A percentile compares a stretch with the other conserved stretches of the same genome.
phyloP scores from a whole-genome alignment of 2,329 filamentous ascomycete species.

The Xylaria hypoxylon region DNA sequence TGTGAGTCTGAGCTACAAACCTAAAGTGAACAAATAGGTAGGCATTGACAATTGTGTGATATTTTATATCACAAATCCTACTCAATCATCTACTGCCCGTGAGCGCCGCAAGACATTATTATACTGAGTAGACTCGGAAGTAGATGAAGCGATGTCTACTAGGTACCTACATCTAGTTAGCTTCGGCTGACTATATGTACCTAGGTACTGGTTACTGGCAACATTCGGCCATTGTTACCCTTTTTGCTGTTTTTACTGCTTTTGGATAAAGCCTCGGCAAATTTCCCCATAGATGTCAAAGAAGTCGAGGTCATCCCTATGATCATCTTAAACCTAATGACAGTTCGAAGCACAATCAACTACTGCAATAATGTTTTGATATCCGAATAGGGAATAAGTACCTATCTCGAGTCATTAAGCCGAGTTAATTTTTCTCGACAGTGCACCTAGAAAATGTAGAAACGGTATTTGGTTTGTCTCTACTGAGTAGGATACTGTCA shows the following conservation, averaged over 20 bases:
- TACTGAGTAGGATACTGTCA: not conserved
- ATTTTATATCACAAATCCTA: too few species aligned
- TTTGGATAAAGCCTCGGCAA: slow-evolving; percentile 38
- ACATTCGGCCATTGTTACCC: slow-evolving; percentile 29
- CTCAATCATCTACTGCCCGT: too few species aligned
- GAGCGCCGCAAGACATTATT: too few species aligned
- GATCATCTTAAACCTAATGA: not conserved
- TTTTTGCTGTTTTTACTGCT: slow-evolving; percentile 14
- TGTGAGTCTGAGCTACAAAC: too few species aligned
- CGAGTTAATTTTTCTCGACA: not conserved
- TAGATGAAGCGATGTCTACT: too few species aligned
- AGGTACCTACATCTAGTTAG: too few species aligned
- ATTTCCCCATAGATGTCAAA: not conserved
- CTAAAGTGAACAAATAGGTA: too few species aligned
- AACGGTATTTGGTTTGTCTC: slow-evolving; percentile 1
- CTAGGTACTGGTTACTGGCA: slow-evolving; percentile 11
- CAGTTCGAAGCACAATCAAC: not conserved
- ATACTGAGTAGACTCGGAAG: too few species aligned
- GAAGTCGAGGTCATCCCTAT: not conserved
- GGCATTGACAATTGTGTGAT: too few species aligned
- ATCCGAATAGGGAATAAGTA: not conserved
- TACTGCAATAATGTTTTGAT: not conserved
- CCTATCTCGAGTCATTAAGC: slow-evolving; percentile 2
- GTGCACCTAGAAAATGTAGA: not conserved
- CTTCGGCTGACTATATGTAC: too few species aligned